phyloP scores from a whole-genome alignment of 2,329 filamentous ascomycete species.

The Atkinsonella hypoxylon region DNA sequence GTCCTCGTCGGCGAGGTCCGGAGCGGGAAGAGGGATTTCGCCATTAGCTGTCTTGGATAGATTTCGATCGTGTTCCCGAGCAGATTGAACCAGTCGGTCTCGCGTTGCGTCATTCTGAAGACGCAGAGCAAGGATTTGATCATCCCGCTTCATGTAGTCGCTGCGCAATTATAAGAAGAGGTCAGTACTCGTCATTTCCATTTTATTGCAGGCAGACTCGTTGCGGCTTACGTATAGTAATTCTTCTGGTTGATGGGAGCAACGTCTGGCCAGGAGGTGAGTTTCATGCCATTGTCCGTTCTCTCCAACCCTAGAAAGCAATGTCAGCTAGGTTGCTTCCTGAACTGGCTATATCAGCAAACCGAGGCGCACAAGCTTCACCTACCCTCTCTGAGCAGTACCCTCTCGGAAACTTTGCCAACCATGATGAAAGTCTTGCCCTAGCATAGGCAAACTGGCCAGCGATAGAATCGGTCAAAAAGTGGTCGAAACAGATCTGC shows the following conservation, averaged over 20 bases:
- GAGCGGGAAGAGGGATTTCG: conserved; percentile 48
- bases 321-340: conserved; percentile 2
- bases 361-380: conserved; percentile 5
- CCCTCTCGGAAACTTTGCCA: conserved; percentile 53
- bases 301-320: conserved; percentile 64
- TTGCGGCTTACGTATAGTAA: conserved; percentile 71
- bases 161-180: conserved; percentile 31
- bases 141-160: conserved; percentile 96
- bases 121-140: conserved; percentile 82
- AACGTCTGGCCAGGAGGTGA: conserved; percentile 87
- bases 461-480: background rate
- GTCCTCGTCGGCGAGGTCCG: conserved; percentile 47
- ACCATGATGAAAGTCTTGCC: conserved; percentile 34
- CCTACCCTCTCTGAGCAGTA: conserved; percentile 50
- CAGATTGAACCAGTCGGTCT: conserved; percentile 71
- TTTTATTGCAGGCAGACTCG: background rate
- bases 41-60: conserved; percentile 63
- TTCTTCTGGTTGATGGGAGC: conserved; percentile 98
- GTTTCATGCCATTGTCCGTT: conserved; percentile 97
- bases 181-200: background rate
- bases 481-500: background rate
- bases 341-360: conserved; percentile 11
- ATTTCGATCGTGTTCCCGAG: conserved; percentile 78
- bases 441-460: background rate
- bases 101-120: conserved; percentile 79